Percentiles rank a stretch among this genome's conserved stretches.
These are phyloP conservation scores for Reticulascus tulasneorum DNA, from an alignment of 2,329 filamentous ascomycete genomes.

Conservation along the genomic window DNA sequence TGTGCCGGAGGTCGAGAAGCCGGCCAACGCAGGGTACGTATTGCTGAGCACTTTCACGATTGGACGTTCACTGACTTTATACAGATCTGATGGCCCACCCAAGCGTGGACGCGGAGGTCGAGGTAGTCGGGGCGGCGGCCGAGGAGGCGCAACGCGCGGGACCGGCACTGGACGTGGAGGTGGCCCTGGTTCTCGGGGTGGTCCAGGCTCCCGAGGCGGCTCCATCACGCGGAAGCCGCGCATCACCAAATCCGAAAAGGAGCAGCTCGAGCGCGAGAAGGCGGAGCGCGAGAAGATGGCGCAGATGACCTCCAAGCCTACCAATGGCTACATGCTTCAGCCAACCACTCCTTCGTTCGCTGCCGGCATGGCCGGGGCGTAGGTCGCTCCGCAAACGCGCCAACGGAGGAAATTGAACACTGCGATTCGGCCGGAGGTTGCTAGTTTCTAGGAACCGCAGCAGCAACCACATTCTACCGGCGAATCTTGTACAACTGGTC, in stretches of 20 bases:
- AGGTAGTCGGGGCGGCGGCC: conserved; percentile 49
- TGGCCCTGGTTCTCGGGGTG: conserved; percentile 64
- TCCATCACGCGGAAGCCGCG: conserved; percentile 74
- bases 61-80: conserved; percentile 27
- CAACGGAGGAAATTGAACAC: no score
- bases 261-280: conserved; percentile 77
- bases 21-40: conserved; percentile 45
- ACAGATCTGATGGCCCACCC: conserved; percentile 64
- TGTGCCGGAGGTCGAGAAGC: conserved; percentile 80
- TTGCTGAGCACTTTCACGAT: conserved; percentile 2
- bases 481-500: no score
- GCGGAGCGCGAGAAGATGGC: conserved; percentile 61
- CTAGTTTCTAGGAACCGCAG: no score
- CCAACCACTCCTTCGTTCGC: conserved; percentile 18
- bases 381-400: neutral
- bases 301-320: conserved; percentile 33
- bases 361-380: conserved; percentile 15
- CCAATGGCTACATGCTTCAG: conserved; percentile 32
- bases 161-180: conserved; percentile 43
- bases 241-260: conserved; percentile 80
- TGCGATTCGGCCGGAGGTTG: no score
- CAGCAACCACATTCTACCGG: no score
- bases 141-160: conserved; percentile 59
- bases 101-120: conserved; percentile 54
- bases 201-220: conserved; percentile 71